Conservation (phyloP, 108 stramenopile genomes). For the Stephanodiscus triporus region DNA sequence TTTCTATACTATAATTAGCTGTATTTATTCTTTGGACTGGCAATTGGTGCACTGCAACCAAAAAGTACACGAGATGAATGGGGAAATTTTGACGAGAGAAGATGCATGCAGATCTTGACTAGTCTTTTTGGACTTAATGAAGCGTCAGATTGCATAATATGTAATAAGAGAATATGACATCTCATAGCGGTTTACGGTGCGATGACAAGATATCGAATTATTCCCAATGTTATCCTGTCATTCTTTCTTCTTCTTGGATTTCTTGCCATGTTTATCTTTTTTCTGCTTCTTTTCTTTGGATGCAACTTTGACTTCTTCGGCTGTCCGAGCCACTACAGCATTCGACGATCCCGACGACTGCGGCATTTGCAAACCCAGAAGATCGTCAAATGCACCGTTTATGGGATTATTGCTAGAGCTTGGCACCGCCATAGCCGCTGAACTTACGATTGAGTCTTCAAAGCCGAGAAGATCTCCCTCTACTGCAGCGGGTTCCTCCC, state of each 20-base stretch:
- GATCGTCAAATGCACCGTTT: slow-evolving; percentile 78
- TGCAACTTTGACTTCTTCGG: background rate
- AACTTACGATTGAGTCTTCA: slow-evolving; percentile 53
- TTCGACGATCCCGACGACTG: slow-evolving; percentile 7
- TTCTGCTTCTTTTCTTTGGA: slow-evolving; percentile 13
- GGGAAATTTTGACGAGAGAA: too few species aligned
- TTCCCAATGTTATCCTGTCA: background rate
- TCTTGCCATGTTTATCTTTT: slow-evolving; percentile 8
- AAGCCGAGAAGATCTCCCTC: slow-evolving; percentile 45
- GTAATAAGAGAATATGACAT: too few species aligned
- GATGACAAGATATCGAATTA: too few species aligned
- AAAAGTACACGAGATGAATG: too few species aligned
- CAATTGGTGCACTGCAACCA: too few species aligned
- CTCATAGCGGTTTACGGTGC: too few species aligned
- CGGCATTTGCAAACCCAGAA: slow-evolving; percentile 59
- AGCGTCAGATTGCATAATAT: too few species aligned
- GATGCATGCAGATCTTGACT: too few species aligned
- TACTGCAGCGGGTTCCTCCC: background rate
- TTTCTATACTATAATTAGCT: too few species aligned
- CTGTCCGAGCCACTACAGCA: background rate
- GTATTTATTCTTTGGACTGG: too few species aligned
- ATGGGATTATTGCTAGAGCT: slow-evolving; percentile 47
- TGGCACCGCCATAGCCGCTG: slow-evolving; percentile 10
- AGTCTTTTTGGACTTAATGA: too few species aligned
- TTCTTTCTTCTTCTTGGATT: slow-evolving; percentile 7